Evolutionary conservation across 495 filamentous ascomycete genomes (phyloP), one percentile per base, ranked within the genome.

Genomic region (Penicillium desertorum): DNA sequence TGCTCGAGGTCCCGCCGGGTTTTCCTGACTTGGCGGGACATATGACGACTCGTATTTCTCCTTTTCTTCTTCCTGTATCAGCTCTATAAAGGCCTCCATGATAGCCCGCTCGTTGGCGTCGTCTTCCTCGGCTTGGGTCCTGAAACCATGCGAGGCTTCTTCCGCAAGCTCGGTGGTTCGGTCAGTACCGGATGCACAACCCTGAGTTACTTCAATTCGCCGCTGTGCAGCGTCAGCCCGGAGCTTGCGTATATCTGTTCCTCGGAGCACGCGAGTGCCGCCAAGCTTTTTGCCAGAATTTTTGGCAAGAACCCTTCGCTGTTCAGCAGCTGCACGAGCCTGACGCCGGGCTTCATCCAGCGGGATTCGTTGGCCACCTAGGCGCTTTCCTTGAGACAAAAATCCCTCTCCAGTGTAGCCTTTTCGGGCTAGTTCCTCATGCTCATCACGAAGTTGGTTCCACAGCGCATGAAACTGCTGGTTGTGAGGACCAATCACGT

Each of bases 321-420:
- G 87, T 66, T 94, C 90, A 1, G 93, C 92, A 8, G 88, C 82
- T 11, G 79, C 83, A 34, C 91, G 83, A 37, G 91, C 91, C 41
- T 86, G 77, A 41, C 91, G 82, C 14, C 87, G 83, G 34, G 88
- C 89, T 73, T 97, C 93, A 44, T 90, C 79, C 41, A 84, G 69
- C 0, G 88, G 88, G 1, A 93, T 79, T 29, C 78, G 75, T 16
- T 59, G 61, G 3, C 88, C 88, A 42, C 93, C 92, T 0, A 97
- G 80, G 30, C 82, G 82, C 29, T 83, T 83, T 6, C 93, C 92
- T 44, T 85, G 68, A 0, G 85, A 86, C 14, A 95, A 76, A 78
- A 96, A 96, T 8, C 91, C 89, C 72, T 96, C 92, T 23, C 94
- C 94, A 11, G 88, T 96, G 67, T 95, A 97, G 22, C 94, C 94